These are phyloP conservation scores for Lithocarpus polystachyus DNA, from an alignment of 306 rosid genomes.

Conservation along the genomic window DNA sequence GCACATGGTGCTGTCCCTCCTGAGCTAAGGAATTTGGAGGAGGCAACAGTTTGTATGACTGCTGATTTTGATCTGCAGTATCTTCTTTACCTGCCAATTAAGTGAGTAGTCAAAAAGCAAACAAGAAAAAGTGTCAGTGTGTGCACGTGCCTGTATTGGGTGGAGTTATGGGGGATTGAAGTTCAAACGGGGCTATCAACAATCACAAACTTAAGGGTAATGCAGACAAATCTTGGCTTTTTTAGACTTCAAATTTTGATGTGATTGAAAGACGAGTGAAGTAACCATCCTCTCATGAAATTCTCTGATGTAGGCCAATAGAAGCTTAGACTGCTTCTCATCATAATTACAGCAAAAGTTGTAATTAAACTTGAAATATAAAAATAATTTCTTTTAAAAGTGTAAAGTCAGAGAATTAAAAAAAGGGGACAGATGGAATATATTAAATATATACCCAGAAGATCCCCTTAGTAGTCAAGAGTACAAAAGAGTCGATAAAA, in stretches of 20 bases:
- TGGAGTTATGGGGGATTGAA: not conserved
- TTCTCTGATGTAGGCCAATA: not conserved
- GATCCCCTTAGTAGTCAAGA: not conserved
- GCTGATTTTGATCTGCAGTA: slow-evolving; percentile 49
- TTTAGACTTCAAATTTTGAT: not conserved
- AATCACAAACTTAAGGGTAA: slow-evolving; percentile 3
- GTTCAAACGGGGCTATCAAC: slow-evolving; percentile 14
- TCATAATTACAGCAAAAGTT: slow-evolving; percentile 1
- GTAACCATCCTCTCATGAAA: not conserved
- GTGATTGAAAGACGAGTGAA: not conserved
- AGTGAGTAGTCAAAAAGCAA: slow-evolving; percentile 40
- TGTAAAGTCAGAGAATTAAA: too few species aligned
- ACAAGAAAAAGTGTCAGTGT: slow-evolving; percentile 3
- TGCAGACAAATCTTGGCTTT: not conserved
- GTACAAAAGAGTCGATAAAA: too few species aligned
- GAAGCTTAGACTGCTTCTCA: not conserved
- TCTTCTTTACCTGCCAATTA: slow-evolving; percentile 62
- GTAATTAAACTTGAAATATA: not conserved
- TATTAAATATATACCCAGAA: not conserved
- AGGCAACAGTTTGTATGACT: slow-evolving; percentile 46
- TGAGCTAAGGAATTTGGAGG: slow-evolving; percentile 48
- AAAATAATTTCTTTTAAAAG: too few species aligned
- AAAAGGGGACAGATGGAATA: not conserved
- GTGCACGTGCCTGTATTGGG: not conserved
- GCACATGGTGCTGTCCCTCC: slow-evolving; percentile 56